phyloP scores from a whole-genome alignment of 208 protist genomes.

The Histomonas meleagridis region DNA sequence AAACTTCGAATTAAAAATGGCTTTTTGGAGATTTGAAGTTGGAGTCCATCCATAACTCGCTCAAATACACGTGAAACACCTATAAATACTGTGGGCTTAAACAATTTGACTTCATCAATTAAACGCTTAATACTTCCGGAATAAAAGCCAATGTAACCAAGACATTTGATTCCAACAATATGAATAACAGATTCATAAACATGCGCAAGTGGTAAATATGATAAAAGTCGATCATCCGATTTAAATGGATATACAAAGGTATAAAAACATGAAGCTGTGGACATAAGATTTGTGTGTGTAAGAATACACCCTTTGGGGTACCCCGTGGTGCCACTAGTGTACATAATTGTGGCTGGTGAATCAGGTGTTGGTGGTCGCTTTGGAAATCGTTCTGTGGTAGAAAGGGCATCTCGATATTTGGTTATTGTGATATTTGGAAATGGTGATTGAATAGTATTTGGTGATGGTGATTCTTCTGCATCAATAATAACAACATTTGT shows the following conservation, averaged over 20 bases:
- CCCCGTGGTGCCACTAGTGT: not conserved
- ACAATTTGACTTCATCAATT: constrained; percentile 22
- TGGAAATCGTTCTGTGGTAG: not conserved
- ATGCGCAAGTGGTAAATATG: constrained; percentile 43
- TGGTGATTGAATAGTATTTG: not conserved
- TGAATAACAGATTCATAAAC: constrained; percentile 36
- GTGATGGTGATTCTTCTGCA: not conserved
- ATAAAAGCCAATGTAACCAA: constrained; percentile 24
- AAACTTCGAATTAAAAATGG: too few relatives aligned
- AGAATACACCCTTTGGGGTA: constrained; percentile 39
- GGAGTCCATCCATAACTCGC: not conserved
- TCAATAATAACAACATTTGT: constrained; percentile 5
- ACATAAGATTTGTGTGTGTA: constrained; percentile 36
- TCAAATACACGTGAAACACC: constrained; percentile 37
- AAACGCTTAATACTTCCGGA: not conserved
- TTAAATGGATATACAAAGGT: not conserved
- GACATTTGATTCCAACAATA: not conserved
- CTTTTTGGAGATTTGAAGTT: not conserved
- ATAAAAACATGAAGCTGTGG: not conserved
- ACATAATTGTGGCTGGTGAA: constrained; percentile 15
- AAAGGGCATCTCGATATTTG: not conserved
- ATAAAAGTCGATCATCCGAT: constrained; percentile 22
- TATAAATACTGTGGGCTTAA: constrained; percentile 15
- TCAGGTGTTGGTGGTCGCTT: not conserved
- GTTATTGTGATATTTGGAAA: not conserved